Conservation (phyloP, 148 eudicot species). For the Heliamphora exappendiculata region DNA sequence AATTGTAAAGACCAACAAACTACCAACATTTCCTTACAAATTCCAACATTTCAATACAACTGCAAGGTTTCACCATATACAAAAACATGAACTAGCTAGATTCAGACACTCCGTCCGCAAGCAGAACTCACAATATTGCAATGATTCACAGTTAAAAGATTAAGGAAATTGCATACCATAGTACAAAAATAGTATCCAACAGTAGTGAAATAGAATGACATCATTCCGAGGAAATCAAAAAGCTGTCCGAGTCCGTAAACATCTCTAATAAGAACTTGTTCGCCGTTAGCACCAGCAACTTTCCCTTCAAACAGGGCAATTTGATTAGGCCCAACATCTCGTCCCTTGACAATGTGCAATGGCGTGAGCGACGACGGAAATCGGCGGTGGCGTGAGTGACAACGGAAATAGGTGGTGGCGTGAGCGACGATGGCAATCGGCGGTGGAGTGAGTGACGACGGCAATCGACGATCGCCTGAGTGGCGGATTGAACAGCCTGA, state of each 20-base stretch:
- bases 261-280: slow-evolving; percentile 98
- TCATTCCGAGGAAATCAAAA: slow-evolving; percentile 94
- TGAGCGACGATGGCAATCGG: no score
- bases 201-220: slow-evolving; percentile 93
- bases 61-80: background rate
- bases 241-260: slow-evolving; percentile 94
- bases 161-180: slow-evolving; percentile 49
- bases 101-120: background rate
- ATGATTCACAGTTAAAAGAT: background rate
- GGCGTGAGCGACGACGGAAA: no score
- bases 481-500: no score
- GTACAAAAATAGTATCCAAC: slow-evolving; percentile 97
- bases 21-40: background rate
- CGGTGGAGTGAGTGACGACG: no score
- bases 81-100: background rate
- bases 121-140: background rate
- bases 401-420: no score
- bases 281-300: slow-evolving; percentile 99
- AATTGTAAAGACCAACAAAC: background rate
- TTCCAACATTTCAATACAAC: background rate
- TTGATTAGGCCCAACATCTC: slow-evolving; percentile 99
- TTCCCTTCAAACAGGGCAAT: slow-evolving; percentile 96
- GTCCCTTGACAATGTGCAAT: slow-evolving; percentile 97
- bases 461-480: no score
- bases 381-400: no score